Conservation (phyloP, 2,329 filamentous ascomycete species). For the Botrytis pseudocinerea region DNA sequence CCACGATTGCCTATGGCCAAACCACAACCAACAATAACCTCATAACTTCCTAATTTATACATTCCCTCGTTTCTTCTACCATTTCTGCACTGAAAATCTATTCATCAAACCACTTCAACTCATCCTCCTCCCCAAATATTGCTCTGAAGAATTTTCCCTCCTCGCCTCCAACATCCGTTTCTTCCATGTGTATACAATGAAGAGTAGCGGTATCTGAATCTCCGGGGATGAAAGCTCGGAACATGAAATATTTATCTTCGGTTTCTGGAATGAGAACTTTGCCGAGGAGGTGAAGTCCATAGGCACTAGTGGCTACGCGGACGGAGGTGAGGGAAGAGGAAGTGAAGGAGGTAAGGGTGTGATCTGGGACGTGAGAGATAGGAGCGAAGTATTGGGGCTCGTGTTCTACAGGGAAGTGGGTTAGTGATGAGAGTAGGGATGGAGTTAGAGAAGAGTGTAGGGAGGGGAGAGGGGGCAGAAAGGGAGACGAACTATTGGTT, state of each 20-base stretch:
- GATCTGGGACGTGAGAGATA: conserved; percentile 40
- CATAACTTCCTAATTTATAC: not conserved
- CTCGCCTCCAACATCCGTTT: conserved; percentile 47
- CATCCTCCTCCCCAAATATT: conserved; percentile 50
- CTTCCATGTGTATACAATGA: conserved; percentile 49
- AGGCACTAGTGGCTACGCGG: conserved; percentile 49
- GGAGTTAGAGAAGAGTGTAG: not conserved
- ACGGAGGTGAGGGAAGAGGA: conserved; percentile 48
- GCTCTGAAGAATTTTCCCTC: conserved; percentile 47
- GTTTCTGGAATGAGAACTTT: conserved; percentile 49
- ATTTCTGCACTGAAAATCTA: conserved; percentile 21
- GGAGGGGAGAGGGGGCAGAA: not conserved
- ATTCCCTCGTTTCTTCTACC: not conserved
- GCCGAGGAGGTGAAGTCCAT: conserved; percentile 52
- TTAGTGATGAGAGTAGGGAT: not conserved
- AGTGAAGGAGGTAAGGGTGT: conserved; percentile 39
- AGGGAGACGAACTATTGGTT: conserved; percentile 44
- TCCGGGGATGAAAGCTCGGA: conserved; percentile 50
- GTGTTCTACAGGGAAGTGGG: conserved; percentile 46
- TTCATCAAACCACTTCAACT: conserved; percentile 56
- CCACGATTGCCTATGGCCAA: not conserved
- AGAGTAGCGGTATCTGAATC: conserved; percentile 45
- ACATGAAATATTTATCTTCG: conserved; percentile 49
- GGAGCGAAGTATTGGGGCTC: conserved; percentile 57
- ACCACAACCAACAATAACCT: not conserved